Conservation (phyloP, 2,329 filamentous ascomycete species). For the Aspergillus chevalieri region DNA sequence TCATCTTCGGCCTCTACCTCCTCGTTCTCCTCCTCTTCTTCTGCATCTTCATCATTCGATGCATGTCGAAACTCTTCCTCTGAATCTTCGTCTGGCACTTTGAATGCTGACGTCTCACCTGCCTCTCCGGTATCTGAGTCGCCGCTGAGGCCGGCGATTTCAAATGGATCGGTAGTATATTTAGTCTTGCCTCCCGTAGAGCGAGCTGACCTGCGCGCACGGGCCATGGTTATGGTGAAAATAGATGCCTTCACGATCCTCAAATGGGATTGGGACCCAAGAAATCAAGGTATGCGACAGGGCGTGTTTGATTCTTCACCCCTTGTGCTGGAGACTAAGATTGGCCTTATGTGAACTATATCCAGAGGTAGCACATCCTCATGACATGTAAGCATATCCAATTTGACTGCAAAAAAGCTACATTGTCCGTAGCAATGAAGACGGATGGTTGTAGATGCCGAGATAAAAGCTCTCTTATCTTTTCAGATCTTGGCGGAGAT, state of each 20-base stretch:
- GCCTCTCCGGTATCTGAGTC: slow-evolving; percentile 18
- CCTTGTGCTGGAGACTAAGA: no score
- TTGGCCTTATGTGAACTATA: no score
- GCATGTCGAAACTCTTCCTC: slow-evolving; percentile 31
- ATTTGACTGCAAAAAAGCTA: neutral
- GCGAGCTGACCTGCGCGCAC: slow-evolving; percentile 30
- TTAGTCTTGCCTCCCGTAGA: slow-evolving; percentile 22
- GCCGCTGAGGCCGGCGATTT: slow-evolving; percentile 26
- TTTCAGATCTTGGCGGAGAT: neutral
- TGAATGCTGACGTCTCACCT: neutral
- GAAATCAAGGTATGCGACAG: no score
- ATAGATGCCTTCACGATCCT: neutral
- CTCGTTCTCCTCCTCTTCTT: slow-evolving; percentile 15
- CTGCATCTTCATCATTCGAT: slow-evolving; percentile 16
- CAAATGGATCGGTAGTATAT: slow-evolving; percentile 33
- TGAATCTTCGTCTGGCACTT: slow-evolving; percentile 19
- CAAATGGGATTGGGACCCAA: no score
- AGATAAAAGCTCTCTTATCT: neutral
- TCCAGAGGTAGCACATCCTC: no score
- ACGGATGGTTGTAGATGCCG: neutral
- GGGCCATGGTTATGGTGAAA: slow-evolving; percentile 12
- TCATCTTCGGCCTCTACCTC: slow-evolving; percentile 7
- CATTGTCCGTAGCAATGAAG: neutral
- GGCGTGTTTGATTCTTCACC: no score
- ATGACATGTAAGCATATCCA: no score